Evolutionary conservation across 768 basidiomycete species (phyloP).

Genomic region (Ramaria rubella): DNA sequence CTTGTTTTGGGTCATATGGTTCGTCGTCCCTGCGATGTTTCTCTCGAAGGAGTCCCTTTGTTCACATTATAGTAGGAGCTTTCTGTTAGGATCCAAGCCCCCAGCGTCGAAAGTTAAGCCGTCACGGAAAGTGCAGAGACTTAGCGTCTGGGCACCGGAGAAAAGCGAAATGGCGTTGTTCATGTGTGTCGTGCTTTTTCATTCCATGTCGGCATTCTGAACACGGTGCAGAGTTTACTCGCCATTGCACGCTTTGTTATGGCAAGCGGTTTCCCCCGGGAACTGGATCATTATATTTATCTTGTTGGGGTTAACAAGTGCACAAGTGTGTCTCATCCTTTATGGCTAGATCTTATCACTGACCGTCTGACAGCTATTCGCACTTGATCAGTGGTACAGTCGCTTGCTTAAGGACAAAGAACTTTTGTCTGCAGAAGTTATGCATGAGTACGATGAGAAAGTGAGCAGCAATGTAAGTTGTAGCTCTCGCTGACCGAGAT

Average conservation of each 20-base stretch:
- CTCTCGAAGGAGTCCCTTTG: background rate
- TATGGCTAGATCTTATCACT: background rate
- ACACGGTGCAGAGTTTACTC: constrained; percentile 54
- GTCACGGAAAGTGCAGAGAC: constrained; percentile 49
- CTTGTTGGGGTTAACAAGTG: constrained; percentile 61
- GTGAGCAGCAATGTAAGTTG: constrained; percentile 33
- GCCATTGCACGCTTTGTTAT: constrained; percentile 65
- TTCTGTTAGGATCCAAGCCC: constrained; percentile 6
- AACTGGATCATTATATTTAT: constrained; percentile 71
- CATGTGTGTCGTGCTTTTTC: constrained; percentile 17
- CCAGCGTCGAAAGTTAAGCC: background rate
- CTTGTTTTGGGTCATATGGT: constrained; percentile 3
- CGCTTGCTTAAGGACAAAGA: constrained; percentile 66
- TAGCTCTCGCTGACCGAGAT: background rate
- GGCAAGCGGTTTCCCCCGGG: constrained; percentile 60
- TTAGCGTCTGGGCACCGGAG: constrained; percentile 74
- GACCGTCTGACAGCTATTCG: constrained; percentile 35
- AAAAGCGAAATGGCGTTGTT: constrained; percentile 66
- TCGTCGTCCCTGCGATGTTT: background rate
- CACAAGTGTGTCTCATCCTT: constrained; percentile 43
- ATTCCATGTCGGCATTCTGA: background rate
- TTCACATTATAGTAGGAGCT: background rate
- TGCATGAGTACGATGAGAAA: constrained; percentile 78
- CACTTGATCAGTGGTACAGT: constrained; percentile 49
- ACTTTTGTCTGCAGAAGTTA: constrained; percentile 70